Base-by-base conservation (phyloP, 176 grass and related monocot genomes). In the Avena sativa region DNA sequence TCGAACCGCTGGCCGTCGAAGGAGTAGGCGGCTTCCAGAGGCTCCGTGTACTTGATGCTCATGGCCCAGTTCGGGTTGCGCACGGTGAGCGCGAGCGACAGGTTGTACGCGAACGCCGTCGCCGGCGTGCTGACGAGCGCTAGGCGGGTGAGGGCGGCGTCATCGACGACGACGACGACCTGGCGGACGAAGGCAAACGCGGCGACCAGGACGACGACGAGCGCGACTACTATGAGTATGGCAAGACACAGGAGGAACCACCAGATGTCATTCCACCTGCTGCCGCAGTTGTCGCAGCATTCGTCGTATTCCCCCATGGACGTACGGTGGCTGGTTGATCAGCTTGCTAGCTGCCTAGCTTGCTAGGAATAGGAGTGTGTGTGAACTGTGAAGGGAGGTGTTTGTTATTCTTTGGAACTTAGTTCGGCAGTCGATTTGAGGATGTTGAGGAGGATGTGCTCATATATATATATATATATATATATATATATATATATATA, bases 81-180 rank as follows among this genome's bases (percentile, higher is more conserved):
- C 16, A 89, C 71, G 49, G 80, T 38, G 65, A 89, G 52, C 26
- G 73, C 70, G 44, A 85, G 70, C 38, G 69, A 46, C 19, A 71
- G 69, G 69, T 71, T 71, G 69, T 71, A 71, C 19, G 69, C 69
- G 69, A 89, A 50, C 9, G 75, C 59, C 13, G 82, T 60, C 0
- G 12, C 47, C 40, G 81, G 52, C 46, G 40, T 1, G 44, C 9
- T 72, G 23, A 38, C 53, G 1, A 93, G 88, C n/a, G 60, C 86
- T 56, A 93, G 82, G 8, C 85, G 81, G 40, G 82, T 88, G 0
- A 93, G 86, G 8, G 84, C 80, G 1, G 88, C 91, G 46, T 88
- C 76, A 9, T 74, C 70, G 0, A 93, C 83, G 49, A 43, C 28
- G 61, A 90, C 9, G 14, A 17, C 40, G 36, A 65, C 48, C 3